phyloP scores from a whole-genome alignment of 257 asterid genomes.

The Solanum gracilifrons region DNA sequence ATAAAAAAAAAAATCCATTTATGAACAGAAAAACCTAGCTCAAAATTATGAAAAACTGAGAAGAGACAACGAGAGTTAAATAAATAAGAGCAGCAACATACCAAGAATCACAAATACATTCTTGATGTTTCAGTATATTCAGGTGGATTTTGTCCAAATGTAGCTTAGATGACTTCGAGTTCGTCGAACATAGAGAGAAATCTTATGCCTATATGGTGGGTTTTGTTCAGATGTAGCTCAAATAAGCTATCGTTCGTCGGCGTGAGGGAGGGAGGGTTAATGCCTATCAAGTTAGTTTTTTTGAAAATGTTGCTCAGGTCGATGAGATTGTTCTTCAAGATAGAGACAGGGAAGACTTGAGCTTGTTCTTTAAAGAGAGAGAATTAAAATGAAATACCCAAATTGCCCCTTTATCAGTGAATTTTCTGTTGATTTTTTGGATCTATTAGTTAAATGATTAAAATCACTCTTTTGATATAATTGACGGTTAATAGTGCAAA shows the following conservation, averaged over 20 bases:
- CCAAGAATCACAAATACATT: neutral
- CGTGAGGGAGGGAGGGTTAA: neutral
- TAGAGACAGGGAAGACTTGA: no score
- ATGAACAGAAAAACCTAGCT: no score
- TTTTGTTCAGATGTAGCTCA: neutral
- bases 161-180: neutral
- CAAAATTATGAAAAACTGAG: neutral
- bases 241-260: neutral
- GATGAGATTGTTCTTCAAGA: neutral
- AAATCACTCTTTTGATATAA: no score
- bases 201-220: neutral
- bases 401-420: no score
- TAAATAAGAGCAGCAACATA: no score
- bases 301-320: neutral
- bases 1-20: no score
- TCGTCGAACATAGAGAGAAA: neutral
- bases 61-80: neutral
- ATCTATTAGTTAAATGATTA: neutral
- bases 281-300: no score
- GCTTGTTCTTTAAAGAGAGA: no score
- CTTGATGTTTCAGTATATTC: no score
- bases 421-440: no score
- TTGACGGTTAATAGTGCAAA: no score
- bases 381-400: neutral
- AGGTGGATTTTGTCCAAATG: neutral